These are phyloP conservation scores for Actinomucor elegans DNA, from an alignment of 371 early-diverging fungal genomes.

Conservation along the genomic window DNA sequence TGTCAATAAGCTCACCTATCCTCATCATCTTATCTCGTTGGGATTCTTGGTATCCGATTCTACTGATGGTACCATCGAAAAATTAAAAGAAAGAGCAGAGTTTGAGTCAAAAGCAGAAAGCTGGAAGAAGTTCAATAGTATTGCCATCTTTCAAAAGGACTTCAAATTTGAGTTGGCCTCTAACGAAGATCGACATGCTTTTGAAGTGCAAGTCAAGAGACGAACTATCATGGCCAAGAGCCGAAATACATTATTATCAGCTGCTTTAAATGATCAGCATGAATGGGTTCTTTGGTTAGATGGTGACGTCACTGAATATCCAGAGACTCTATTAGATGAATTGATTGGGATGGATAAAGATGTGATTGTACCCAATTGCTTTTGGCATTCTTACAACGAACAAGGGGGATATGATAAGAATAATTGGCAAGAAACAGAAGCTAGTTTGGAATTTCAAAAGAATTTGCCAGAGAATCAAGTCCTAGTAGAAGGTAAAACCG, in stretches of 20 bases:
- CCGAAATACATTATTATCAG: conserved; percentile 59
- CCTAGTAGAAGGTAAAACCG: conserved; percentile 32
- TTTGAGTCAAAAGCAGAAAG: conserved; percentile 20
- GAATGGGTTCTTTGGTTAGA: conserved; percentile 78
- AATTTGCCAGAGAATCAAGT: conserved; percentile 45
- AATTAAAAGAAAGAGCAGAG: conserved; percentile 28
- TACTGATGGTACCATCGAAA: conserved; percentile 44
- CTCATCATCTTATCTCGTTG: conserved; percentile 62
- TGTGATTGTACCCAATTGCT: conserved; percentile 61
- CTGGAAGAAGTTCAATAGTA: conserved; percentile 43
- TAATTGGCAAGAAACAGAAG: conserved; percentile 68
- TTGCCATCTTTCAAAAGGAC: conserved; percentile 60
- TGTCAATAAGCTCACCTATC: conserved; percentile 58
- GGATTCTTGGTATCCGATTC: conserved; percentile 66
- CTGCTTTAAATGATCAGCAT: conserved; percentile 53
- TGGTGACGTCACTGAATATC: conserved; percentile 64
- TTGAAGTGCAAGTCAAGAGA: conserved; percentile 55
- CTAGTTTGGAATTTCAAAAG: conserved; percentile 54
- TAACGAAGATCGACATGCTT: conserved; percentile 60
- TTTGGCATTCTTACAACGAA: conserved; percentile 42
- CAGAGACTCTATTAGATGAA: conserved; percentile 54
- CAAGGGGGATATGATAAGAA: conserved; percentile 65
- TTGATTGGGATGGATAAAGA: conserved; percentile 56
- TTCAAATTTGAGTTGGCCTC: conserved; percentile 47
- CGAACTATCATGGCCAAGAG: conserved; percentile 64